Base-by-base conservation (phyloP, 495 filamentous ascomycete genomes). In the Trichoderma asperelloides region DNA sequence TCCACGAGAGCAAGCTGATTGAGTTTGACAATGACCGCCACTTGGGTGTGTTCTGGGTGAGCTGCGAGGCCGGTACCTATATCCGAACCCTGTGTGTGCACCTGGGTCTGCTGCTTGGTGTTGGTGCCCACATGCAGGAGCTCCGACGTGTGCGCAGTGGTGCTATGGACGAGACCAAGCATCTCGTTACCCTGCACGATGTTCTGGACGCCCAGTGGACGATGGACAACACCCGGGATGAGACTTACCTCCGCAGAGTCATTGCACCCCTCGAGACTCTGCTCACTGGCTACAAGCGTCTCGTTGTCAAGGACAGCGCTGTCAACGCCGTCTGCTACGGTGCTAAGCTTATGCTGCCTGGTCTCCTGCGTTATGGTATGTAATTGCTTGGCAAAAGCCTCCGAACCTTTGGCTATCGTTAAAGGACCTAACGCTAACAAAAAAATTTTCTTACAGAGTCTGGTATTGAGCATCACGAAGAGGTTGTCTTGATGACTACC, bases 11-110 rank as follows among this genome's bases (percentile, higher is more conserved):
- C 83, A 93, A 93, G 79, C 81, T 97, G 41, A 89, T 93, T 72
- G 94, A 98, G 79, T 98, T 97, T 74, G 95, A 98, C 78, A 96
- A 98, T 76, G 93, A 98, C 67, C 87, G 95, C 68, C 91, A 97
- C 74, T 85, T 98, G n/a, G 96, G 89, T 77, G 93, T 98, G 40
- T 98, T 98, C 86, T 97, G 95, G 95, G 96, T 98, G 68, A 94
- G 91, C 78, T 98, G 95, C 77, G 95, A 98, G 79, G 95, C 95
- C 68, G 95, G 95, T 73, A 98, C 95, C 40, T 98, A 98, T 74
- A 97, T 98, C 75, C 90, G 95, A 79, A 98, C 96, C 15, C 86
- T 98, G 25, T 98, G 95, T 80, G 95, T 98, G 45, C 95, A 98
- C 80, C 79, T 98, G 70, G 95, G 95, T 68, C 83, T 98, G 67